phyloP scores from a whole-genome alignment of 1,284 basidiomycete species.

The Amylostereum areolatum region DNA sequence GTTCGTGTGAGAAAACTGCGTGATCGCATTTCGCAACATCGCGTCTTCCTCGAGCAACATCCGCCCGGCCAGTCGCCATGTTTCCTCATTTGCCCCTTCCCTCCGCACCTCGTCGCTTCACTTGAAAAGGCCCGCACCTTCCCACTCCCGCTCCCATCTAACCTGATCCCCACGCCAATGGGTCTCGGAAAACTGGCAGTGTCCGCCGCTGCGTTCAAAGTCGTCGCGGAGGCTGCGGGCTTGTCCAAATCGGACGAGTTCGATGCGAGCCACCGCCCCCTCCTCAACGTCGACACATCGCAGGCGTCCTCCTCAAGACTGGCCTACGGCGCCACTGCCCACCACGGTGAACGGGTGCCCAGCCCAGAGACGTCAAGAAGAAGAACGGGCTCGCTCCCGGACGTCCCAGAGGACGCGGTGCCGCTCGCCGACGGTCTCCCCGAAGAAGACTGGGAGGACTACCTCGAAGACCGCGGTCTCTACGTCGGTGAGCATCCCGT shows the following conservation, averaged over 20 bases:
- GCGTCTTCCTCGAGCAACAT: no score
- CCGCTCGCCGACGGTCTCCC: conserved; percentile 18
- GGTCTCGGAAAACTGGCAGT: not conserved
- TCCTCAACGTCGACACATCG: conserved; percentile 3
- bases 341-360: not conserved
- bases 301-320: not conserved
- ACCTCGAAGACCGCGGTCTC: conserved; percentile 51
- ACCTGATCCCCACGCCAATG: not conserved
- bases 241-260: no score
- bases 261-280: not conserved
- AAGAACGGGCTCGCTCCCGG: conserved; percentile 17
- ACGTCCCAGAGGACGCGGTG: conserved; percentile 44
- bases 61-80: no score
- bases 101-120: no score
- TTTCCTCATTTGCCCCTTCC: no score
- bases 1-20: no score
- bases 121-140: not conserved
- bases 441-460: conserved; percentile 14
- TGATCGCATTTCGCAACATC: no score
- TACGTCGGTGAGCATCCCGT: conserved; percentile 42
- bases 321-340: conserved; percentile 9
- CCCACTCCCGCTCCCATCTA: not conserved
- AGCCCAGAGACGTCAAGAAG: conserved; percentile 35
- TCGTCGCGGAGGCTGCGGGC: not conserved
- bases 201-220: not conserved